Base-by-base conservation (phyloP, 2,329 filamentous ascomycete genomes). In the Penicillium nordicum region DNA sequence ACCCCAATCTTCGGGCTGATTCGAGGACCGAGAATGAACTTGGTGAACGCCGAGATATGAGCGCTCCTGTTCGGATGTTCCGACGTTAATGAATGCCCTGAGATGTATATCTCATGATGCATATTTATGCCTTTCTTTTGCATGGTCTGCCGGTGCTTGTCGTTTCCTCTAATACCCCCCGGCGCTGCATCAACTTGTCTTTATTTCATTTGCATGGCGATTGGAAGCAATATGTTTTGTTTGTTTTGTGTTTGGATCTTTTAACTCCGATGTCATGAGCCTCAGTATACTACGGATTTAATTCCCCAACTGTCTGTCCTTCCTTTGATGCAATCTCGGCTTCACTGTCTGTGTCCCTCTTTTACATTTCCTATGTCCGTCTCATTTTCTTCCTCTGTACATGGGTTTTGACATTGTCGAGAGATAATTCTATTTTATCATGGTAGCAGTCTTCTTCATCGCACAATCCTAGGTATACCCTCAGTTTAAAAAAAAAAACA, bases 61-160 rank as follows among this genome's bases (percentile, higher is more conserved):
- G 73, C 57, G 74, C 74, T 23, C 74, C 74, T 27, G 63, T 73
- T 44, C 63, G 67, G 32, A 68, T 72, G 65, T 68, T 65, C 63
- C 71, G 67, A 51, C 60, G 64, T 30, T 68, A 57, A 57, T 55
- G 27, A 49, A 34, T 52, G 48, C 40, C 14, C 23, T 37, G 32
- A 36, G 23, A 45, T 21, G 21, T 21, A 51, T 44, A 25, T 50
- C 27, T 27, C 32, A 44, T 21, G 53, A 52, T 23, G 52, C 16
- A 38, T 50, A 23, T 40, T 62, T 43, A 42, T 59, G 45, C 57
- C 47, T 57, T 51, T 54, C 55, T 43, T 52, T 54, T 49, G 55
- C 43, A 53, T 58, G 18, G 59, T 62, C 49, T 57, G 53, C 55
- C 55, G 57, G 55, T 61, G 56, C 52, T 58, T 59, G 45, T 64